A percentile compares a stretch with the other conserved stretches of the same genome.
Conservation (phyloP, 1,284 basidiomycete species). For the Ustilago bromivora region DNA sequence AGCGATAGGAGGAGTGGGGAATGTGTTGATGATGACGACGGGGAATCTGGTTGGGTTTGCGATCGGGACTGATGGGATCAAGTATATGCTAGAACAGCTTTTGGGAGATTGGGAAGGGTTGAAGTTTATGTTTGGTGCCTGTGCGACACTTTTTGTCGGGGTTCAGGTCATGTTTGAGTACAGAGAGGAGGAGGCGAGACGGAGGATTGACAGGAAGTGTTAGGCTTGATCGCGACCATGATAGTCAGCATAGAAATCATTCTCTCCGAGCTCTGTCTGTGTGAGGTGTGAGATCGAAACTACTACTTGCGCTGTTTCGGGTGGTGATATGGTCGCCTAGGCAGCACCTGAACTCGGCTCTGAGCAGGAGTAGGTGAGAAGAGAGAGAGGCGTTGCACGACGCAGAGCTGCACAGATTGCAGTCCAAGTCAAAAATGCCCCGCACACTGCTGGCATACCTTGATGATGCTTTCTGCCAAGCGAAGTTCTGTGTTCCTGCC, state of each 20-base stretch:
- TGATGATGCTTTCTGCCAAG: background rate
- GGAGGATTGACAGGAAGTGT: conserved; percentile 53
- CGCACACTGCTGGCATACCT: background rate
- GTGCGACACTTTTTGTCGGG: conserved; percentile 81
- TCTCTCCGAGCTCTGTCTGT: no score
- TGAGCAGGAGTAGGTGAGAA: background rate
- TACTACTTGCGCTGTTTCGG: no score
- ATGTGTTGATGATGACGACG: conserved; percentile 89
- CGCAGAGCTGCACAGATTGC: background rate
- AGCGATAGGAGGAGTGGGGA: conserved; percentile 85
- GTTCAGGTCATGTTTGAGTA: conserved; percentile 85
- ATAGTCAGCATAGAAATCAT: no score
- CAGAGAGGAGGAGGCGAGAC: conserved; percentile 57
- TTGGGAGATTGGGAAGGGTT: conserved; percentile 78
- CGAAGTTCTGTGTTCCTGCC: conserved; percentile 6
- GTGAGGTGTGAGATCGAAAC: background rate
- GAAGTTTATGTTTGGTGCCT: conserved; percentile 77
- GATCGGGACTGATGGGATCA: conserved; percentile 84
- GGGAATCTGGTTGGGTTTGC: conserved; percentile 97
- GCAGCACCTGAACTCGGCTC: background rate
- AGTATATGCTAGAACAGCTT: conserved; percentile 78
- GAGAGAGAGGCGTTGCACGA: background rate
- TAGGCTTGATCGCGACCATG: conserved; percentile 4
- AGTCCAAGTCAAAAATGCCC: conserved; percentile 1
- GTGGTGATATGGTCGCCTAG: background rate